A percentile compares a stretch with the other conserved stretches of the same genome.
Evolutionary conservation across 257 asterid species (phyloP).

Genomic region (Marsdenia floribunda): DNA sequence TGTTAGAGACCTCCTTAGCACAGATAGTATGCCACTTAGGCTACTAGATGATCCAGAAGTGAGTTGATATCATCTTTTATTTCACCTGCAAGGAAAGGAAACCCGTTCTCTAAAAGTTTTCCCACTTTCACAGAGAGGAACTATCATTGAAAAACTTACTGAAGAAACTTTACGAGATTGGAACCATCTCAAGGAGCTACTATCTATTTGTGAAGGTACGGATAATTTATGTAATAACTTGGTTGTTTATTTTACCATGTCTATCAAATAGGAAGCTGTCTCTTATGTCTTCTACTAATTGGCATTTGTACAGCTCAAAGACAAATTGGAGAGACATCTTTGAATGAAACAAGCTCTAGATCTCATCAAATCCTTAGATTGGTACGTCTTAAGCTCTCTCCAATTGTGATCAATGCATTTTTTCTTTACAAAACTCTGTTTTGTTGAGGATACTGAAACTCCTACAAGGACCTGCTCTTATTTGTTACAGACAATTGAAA

Average conservation of each 20-base stretch:
- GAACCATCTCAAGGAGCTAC: conserved; percentile 86
- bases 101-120: conserved; percentile 18
- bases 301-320: conserved; percentile 60
- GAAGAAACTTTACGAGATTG: conserved; percentile 91
- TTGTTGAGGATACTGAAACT: neutral
- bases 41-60: conserved; percentile 98
- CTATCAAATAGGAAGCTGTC: neutral
- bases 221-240: conserved; percentile 13
- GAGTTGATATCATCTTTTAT: conserved; percentile 34
- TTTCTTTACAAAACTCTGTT: neutral
- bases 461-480: neutral
- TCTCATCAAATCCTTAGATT: conserved; percentile 98
- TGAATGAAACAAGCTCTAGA: conserved; percentile 95
- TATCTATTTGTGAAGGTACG: conserved; percentile 84
- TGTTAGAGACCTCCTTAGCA: conserved; percentile 87
- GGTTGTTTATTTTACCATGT: neutral
- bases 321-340: conserved; percentile 84
- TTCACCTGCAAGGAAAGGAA: conserved; percentile 12
- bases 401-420: conserved; percentile 2
- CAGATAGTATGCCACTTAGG: conserved; percentile 75
- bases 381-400: conserved; percentile 42
- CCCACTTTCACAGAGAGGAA: conserved; percentile 62
- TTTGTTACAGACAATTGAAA: conserved; percentile 80
- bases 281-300: conserved; percentile 13
- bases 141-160: conserved; percentile 83